Evolutionary conservation across 2,329 filamentous ascomycete species (phyloP), one percentile per base, ranked within the genome.

Genomic region (Cercospora citrullina): DNA sequence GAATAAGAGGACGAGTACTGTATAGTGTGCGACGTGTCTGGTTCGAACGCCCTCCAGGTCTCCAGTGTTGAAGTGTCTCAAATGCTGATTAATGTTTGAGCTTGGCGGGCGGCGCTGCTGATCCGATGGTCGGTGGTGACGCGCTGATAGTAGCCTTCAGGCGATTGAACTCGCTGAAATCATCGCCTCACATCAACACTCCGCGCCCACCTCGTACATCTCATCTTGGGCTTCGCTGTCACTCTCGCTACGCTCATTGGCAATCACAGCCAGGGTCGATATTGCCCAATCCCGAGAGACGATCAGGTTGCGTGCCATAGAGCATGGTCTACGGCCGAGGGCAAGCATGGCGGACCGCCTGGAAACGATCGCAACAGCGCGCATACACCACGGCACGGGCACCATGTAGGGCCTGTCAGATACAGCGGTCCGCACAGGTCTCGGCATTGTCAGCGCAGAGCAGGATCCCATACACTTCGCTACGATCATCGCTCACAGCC

Each of bases 271-370:
- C 26, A 21, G 48, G 48, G 26, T 30, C 23, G 21, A 12, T 14
- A 39, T 10, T 26, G 58, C 30, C 21, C 30, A 55, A 14, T 36
- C 26, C 28, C 28, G 45, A 55, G 60, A 63, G 28, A 18, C 23
- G 48, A 55, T 23, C 23, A 28, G 48, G 23, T 59, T 31, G 55
- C 18, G 36, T 30, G 48, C 23, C 51, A 58, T 51, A 59, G 71
- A 85, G 81, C 79, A 90, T 90, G 88, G 83, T 88, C 78, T 87
- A 87, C 82, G 84, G 86, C 76, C 87, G 87, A 80, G 86, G 85
- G 73, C 80, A 89, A 76, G 86, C 87, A 81, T 90, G 88, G 88
- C 86, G 88, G 82, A 81, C 83, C 79, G 87, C 86, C 74, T 82
- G 78, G 42, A 76, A 74, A 67, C 72, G 74, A 33, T 73, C 77